phyloP scores from a whole-genome alignment of 2,329 filamentous ascomycete species.

The Trichoderma koningii region DNA sequence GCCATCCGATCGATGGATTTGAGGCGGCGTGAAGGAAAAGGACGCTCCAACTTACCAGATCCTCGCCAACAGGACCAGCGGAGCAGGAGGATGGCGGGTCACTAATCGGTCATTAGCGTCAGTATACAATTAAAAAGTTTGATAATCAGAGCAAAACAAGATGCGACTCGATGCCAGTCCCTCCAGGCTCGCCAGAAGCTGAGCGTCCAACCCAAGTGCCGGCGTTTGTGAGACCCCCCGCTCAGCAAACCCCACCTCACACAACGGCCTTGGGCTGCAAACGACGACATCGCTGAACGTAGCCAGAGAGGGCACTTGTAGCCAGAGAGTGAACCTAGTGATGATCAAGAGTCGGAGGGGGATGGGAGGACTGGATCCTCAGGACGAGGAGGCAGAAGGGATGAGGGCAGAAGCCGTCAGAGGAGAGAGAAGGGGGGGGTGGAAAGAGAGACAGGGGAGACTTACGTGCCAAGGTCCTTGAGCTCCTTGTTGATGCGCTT shows the following conservation, averaged over 20 bases:
- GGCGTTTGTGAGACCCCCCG: slow-evolving; percentile 30
- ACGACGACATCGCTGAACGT: slow-evolving; percentile 22
- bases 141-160: background rate
- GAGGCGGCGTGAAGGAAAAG: slow-evolving; percentile 29
- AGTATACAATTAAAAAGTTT: slow-evolving; percentile 27
- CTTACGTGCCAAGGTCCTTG: slow-evolving; percentile 83
- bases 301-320: slow-evolving; percentile 31
- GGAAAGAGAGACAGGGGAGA: slow-evolving; percentile 23
- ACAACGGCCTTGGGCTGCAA: slow-evolving; percentile 24
- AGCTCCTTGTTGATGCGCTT: slow-evolving; percentile 96
- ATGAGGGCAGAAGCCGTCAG: no score
- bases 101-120: slow-evolving; percentile 52
- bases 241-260: slow-evolving; percentile 25
- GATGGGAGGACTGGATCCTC: slow-evolving; percentile 11
- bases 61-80: slow-evolving; percentile 93
- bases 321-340: slow-evolving; percentile 31
- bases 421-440: background rate
- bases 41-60: slow-evolving; percentile 74
- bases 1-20: background rate
- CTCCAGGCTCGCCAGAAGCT: background rate
- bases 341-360: slow-evolving; percentile 3
- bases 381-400: slow-evolving; percentile 14
- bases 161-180: slow-evolving; percentile 3
- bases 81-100: slow-evolving; percentile 99
- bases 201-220: slow-evolving; percentile 1